Conservation (phyloP, 176 grass and related monocot species). For the Aegilops longissima region DNA sequence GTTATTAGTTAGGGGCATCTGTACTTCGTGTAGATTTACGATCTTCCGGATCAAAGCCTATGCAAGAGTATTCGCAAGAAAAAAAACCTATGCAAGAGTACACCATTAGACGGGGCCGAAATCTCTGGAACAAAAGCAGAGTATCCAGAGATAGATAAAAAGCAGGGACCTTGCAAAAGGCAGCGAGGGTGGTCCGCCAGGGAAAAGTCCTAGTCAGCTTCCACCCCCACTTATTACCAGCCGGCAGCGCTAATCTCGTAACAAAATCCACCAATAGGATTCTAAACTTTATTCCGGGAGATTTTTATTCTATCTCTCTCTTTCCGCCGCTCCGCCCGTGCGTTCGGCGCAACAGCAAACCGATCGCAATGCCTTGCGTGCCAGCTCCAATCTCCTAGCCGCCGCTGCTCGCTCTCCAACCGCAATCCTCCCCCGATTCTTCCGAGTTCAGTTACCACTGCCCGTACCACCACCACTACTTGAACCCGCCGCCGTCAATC, state of each 20-base stretch:
- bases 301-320: not conserved
- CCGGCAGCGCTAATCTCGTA: conserved; percentile 17
- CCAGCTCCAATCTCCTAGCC: conserved; percentile 29
- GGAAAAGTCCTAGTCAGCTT: not conserved
- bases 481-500: not conserved
- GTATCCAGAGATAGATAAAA: not conserved
- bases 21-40: too few species aligned
- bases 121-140: too few species aligned
- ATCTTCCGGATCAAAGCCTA: too few species aligned
- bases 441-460: not conserved
- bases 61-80: too few species aligned
- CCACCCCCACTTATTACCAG: not conserved
- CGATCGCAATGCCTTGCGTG: conserved; percentile 37
- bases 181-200: not conserved
- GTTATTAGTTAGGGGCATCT: too few species aligned
- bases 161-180: not conserved
- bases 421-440: conserved; percentile 15
- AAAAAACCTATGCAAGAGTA: too few species aligned
- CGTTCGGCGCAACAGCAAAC: conserved; percentile 44
- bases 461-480: not conserved
- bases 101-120: too few species aligned
- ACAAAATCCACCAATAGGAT: conserved; percentile 11
- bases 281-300: not conserved
- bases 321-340: not conserved
- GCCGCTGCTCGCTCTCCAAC: not conserved